Percentiles rank a stretch among this genome's conserved stretches.
These are phyloP conservation scores for Tetracladium setigerum DNA, from an alignment of 495 filamentous ascomycete species.

Conservation along the genomic window DNA sequence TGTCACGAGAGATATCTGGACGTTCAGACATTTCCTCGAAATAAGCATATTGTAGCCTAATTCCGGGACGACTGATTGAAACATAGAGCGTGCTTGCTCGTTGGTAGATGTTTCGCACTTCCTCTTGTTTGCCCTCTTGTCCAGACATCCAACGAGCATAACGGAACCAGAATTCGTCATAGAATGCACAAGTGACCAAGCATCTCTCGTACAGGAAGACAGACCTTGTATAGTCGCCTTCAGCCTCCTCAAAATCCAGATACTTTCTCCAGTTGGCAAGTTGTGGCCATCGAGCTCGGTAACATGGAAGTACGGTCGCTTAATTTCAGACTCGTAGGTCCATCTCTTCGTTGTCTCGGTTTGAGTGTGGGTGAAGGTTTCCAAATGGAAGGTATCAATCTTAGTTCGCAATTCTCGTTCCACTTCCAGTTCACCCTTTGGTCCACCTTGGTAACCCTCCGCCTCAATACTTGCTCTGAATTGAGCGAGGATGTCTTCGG, in stretches of 20 bases:
- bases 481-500: constrained; percentile 56
- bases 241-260: constrained; percentile 88
- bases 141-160: constrained; percentile 96
- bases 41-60: constrained; percentile 85
- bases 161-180: constrained; percentile 96
- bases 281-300: constrained; percentile 84
- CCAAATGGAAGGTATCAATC: constrained; percentile 72
- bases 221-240: constrained; percentile 67
- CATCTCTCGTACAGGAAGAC: constrained; percentile 90
- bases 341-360: constrained; percentile 88
- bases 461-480: constrained; percentile 65
- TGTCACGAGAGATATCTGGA: constrained; percentile 69
- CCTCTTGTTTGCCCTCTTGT: constrained; percentile 74
- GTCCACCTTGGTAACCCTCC: constrained; percentile 38
- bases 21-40: constrained; percentile 84
- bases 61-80: constrained; percentile 71
- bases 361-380: constrained; percentile 75
- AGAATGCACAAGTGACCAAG: constrained; percentile 84
- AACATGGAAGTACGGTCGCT: constrained; percentile 95
- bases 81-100: constrained; percentile 77
- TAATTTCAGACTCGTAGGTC: constrained; percentile 92
- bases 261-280: constrained; percentile 94
- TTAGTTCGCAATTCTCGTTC: constrained; percentile 76
- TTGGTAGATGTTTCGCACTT: constrained; percentile 89
- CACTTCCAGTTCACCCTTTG: constrained; percentile 62